phyloP scores from a whole-genome alignment of 2,329 filamentous ascomycete genomes.

The Zalaria sp. region DNA sequence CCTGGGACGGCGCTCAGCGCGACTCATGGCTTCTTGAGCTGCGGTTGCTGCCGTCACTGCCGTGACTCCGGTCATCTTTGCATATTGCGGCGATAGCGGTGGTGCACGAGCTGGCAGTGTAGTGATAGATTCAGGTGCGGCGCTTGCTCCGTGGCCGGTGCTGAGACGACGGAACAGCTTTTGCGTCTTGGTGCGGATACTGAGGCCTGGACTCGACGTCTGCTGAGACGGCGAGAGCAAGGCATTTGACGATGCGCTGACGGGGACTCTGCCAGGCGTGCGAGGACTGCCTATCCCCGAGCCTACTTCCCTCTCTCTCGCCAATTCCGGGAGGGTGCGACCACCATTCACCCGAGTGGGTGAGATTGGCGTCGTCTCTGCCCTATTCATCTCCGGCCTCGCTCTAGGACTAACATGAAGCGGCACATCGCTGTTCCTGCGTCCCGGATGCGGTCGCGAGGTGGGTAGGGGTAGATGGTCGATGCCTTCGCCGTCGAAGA shows the following conservation, averaged over 20 bases:
- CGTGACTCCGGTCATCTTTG: background rate
- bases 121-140: background rate
- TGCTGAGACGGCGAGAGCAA: background rate
- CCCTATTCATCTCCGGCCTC: background rate
- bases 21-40: background rate
- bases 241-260: background rate
- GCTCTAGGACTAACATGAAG: background rate
- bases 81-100: background rate
- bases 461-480: background rate
- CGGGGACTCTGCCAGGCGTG: background rate
- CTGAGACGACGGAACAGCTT: conserved; percentile 18
- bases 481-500: conserved; percentile 10
- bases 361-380: conserved; percentile 3
- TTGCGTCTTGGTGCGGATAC: conserved; percentile 11
- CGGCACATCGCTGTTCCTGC: background rate
- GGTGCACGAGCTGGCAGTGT: background rate
- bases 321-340: background rate
- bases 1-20: background rate
- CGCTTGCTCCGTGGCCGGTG: conserved; percentile 3
- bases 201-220: background rate
- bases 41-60: background rate
- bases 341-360: background rate
- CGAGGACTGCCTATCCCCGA: background rate
- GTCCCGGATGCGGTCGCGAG: background rate
- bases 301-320: background rate